Base-by-base conservation (phyloP, 768 basidiomycete genomes). In the Boletus edulis region DNA sequence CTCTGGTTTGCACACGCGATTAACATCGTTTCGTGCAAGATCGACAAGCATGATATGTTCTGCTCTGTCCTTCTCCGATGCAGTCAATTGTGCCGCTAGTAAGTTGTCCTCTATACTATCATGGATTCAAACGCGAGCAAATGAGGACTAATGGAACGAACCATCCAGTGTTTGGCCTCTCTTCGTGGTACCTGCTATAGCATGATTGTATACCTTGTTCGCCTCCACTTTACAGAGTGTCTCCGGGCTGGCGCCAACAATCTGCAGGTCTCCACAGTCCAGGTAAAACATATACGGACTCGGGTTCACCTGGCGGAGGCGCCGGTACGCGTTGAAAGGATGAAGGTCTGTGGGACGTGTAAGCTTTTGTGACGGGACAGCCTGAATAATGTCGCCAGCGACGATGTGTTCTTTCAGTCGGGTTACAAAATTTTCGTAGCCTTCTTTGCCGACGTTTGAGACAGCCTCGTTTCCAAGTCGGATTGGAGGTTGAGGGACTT, bases 1-100 rank as follows among this genome's bases (percentile, higher is more conserved):
- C 69, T 85, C 84, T 8, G 97, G 94, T 62, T 91, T 83, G 80
- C 95, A 98, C 34, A 98, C 92, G 12, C 97, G 86, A 70, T 99
- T 98, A 52, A 99, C 96, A 67, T 99, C 97, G 76, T 99, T 99
- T 17, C 97, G 81, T 8, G 97, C 97, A 54, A 99, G 81, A 73
- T 99, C 97, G 52, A 98, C 93, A 54, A 99, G 85, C 97, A 98
- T 98, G 70, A 98, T 94, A 68, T 99, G 96, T 68, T 99, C 97
- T 40, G 97, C 94, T 31, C 92, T 81, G 67, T 99, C 97, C 72
- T 99, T 99, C 63, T 91, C 91, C 0, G 94, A 97, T 22, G 83
- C 79, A 32, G 86, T 73, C 14, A 99, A 79, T 35, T 84, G 82
- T 15, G 83, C 78, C 10, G 89, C 88, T 7, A 98, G 76, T 56